phyloP scores from a whole-genome alignment of 805 yeast genomes.

The Trichomonascus vanleenenianus region DNA sequence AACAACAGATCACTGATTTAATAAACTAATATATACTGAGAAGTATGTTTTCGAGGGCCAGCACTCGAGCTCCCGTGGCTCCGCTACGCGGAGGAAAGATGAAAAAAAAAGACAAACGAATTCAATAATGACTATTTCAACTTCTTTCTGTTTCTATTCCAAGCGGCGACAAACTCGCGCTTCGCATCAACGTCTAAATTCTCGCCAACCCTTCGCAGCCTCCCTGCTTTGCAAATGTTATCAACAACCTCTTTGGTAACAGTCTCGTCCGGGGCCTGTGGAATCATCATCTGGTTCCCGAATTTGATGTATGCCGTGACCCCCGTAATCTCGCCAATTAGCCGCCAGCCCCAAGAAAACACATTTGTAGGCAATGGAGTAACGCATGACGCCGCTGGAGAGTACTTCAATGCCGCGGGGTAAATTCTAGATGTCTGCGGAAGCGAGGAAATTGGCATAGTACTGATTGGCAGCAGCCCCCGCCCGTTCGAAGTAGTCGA shows the following conservation, averaged over 20 bases:
- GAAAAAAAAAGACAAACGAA: too few relatives aligned
- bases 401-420: constrained; percentile 27
- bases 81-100: too few relatives aligned
- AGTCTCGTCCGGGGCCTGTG: constrained; percentile 2
- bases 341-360: constrained; percentile 22
- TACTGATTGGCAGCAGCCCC: constrained; percentile 53
- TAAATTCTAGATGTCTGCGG: constrained; percentile 10
- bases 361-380: constrained; percentile 29
- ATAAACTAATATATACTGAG: too few relatives aligned
- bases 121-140: too few relatives aligned
- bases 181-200: constrained; percentile 39
- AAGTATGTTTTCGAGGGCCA: too few relatives aligned
- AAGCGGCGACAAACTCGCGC: constrained; percentile 34
- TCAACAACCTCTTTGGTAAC: constrained; percentile 17
- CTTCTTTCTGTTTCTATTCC: constrained; percentile 12
- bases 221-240: constrained; percentile 33
- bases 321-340: constrained; percentile 9
- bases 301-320: constrained; percentile 16
- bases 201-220: constrained; percentile 41
- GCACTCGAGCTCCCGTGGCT: too few relatives aligned
- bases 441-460: constrained; percentile 18
- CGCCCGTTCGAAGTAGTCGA: constrained; percentile 85
- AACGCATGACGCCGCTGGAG: constrained; percentile 23
- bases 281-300: constrained; percentile 3
- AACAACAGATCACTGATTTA: too few relatives aligned